A percentile compares a stretch with the other conserved stretches of the same genome.
Evolutionary conservation across 805 yeast species (phyloP).

Genomic region (Wickerhamiella allomyrinae): DNA sequence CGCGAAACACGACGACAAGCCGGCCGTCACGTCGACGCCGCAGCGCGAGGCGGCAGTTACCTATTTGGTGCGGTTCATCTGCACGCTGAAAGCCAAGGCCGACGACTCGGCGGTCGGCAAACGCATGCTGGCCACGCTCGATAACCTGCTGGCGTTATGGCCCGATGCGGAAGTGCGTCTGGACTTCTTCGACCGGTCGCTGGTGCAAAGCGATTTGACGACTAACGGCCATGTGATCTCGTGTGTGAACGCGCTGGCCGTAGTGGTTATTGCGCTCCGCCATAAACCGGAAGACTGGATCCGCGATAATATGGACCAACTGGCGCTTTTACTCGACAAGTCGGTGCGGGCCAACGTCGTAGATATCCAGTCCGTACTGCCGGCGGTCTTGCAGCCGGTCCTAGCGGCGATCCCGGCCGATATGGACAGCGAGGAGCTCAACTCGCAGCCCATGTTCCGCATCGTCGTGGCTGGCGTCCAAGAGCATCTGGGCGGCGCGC

Average conservation of each 20-base stretch:
- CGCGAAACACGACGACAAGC: conserved; percentile 15
- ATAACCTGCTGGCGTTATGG: conserved; percentile 70
- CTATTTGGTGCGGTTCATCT: conserved; percentile 72
- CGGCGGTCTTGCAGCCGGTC: conserved; percentile 56
- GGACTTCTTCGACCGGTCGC: conserved; percentile 74
- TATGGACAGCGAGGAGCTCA: conserved; percentile 33
- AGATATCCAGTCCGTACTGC: conserved; percentile 74
- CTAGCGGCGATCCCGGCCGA: conserved; percentile 45
- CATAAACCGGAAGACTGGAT: conserved; percentile 74
- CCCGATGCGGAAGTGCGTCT: conserved; percentile 77
- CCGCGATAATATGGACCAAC: conserved; percentile 46
- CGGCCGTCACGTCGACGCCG: conserved; percentile 6
- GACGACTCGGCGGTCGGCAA: conserved; percentile 73
- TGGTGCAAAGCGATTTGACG: conserved; percentile 63
- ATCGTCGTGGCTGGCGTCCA: conserved; percentile 37
- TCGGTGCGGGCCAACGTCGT: conserved; percentile 71
- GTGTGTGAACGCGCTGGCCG: conserved; percentile 83
- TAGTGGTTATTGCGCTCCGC: conserved; percentile 65
- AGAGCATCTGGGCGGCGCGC: conserved; percentile 59
- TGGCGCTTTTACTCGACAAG: conserved; percentile 65
- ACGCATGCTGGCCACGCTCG: conserved; percentile 64
- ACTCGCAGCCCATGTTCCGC: conserved; percentile 3
- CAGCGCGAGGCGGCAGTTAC: conserved; percentile 53
- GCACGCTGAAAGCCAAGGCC: conserved; percentile 49
- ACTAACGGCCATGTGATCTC: conserved; percentile 48